These are phyloP conservation scores for Pleurotus sapidus DNA, from an alignment of 768 basidiomycete species.

Conservation along the genomic window DNA sequence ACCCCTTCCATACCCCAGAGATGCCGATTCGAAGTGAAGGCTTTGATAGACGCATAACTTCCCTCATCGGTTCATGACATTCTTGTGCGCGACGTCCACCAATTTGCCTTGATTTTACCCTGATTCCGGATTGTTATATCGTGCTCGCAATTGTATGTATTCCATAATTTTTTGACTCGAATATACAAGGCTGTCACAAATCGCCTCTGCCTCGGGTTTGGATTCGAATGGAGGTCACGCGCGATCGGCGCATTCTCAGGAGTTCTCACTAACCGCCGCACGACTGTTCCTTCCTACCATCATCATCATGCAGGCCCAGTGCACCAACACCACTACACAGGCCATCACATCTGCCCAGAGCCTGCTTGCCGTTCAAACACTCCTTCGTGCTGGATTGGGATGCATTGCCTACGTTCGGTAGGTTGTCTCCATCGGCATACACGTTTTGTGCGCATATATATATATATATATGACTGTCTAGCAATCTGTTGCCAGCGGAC, in stretches of 20 bases:
- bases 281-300: not conserved
- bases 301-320: slow-evolving; percentile 41
- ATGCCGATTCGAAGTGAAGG: slow-evolving; percentile 95
- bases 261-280: not conserved
- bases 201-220: not conserved
- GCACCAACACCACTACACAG: slow-evolving; percentile 22
- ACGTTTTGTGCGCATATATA: no score
- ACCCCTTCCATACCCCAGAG: slow-evolving; percentile 98
- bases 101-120: no score
- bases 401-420: slow-evolving; percentile 78
- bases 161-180: not conserved
- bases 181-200: not conserved
- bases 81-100: not conserved
- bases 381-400: slow-evolving; percentile 69
- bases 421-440: not conserved
- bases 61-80: slow-evolving; percentile 52
- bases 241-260: no score
- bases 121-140: no score
- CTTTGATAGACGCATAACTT: slow-evolving; percentile 73
- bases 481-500: slow-evolving; percentile 75
- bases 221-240: no score
- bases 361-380: slow-evolving; percentile 66
- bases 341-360: slow-evolving; percentile 58
- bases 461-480: slow-evolving; percentile 20
- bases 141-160: no score